Conservation (phyloP, 129 eudicot species). For the Tanacetum coccineum region DNA sequence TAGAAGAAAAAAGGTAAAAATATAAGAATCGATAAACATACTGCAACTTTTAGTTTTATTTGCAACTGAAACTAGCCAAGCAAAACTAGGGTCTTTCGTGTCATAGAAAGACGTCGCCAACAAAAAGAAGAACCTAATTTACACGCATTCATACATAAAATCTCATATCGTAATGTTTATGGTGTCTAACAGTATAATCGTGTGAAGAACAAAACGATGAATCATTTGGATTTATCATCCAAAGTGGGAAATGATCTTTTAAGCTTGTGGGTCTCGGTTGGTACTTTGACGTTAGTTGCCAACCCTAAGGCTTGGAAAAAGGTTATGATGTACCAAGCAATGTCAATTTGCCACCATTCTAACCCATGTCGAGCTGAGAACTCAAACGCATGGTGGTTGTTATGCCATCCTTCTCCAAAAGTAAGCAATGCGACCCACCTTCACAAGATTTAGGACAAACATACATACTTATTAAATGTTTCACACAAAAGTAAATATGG, state of each 20-base stretch:
- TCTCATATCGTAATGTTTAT: conserved; percentile 15
- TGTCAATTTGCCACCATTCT: conserved; percentile 80
- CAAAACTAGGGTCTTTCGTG: conserved; percentile 12
- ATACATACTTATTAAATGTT: neutral
- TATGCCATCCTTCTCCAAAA: conserved; percentile 88
- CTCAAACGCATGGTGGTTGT: conserved; percentile 77
- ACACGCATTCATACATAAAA: conserved; percentile 24
- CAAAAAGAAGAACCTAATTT: conserved; percentile 20
- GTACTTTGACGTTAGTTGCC: conserved; percentile 66
- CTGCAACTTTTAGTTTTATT: conserved; percentile 19
- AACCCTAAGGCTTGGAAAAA: conserved; percentile 54
- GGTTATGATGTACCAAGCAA: conserved; percentile 63
- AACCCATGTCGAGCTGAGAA: conserved; percentile 81
- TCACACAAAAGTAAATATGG: neutral
- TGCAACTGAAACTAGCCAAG: conserved; percentile 21
- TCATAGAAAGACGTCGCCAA: conserved; percentile 5
- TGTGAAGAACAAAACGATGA: neutral
- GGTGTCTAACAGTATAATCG: conserved; percentile 18
- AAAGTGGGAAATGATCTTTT: conserved; percentile 14
- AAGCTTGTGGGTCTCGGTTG: conserved; percentile 47
- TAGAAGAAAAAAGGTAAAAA: neutral
- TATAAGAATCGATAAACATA: neutral
- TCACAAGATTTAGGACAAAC: neutral
- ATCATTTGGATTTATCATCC: conserved; percentile 21
- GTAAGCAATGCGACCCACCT: conserved; percentile 85